Evolutionary conservation across 1,139 yeast species (phyloP), one percentile per base, ranked within the genome.

Genomic region (Pichia sp.): DNA sequence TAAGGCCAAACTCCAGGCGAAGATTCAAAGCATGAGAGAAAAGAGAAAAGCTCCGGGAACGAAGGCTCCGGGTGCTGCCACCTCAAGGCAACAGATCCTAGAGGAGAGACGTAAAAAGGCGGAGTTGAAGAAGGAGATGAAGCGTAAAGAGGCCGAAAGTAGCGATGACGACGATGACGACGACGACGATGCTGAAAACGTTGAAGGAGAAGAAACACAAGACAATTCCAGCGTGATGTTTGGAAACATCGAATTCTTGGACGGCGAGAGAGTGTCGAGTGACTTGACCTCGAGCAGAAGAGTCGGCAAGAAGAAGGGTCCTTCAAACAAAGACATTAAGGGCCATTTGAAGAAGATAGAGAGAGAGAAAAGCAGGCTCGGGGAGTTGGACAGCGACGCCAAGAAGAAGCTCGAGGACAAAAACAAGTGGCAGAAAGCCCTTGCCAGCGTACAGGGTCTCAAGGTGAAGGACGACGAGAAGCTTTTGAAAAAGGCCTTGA

Each of bases 1-100:
- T 58, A 67, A 67, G 52, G 68, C 69, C n/a, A 67, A 86, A 68
- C 77, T 93, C 52, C 85, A 93, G 38, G 79, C 79, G 23, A 88
- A 84, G 69, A 92, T 93, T 61, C 80, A 76, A 57, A 75, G 72
- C 32, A 69, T 93, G 71, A 82, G 84, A 62, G 93, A 86, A 57
- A 87, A 82, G 70, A 82, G 99, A 66, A 92, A 87, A 66, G 99
- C 98, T 0, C 95, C 95, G 1, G 98, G 98, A 1, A 75, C 93
- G 0, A 85, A 82, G 47, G 83, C 78, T 15, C 76, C 79, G 4
- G 96, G 96, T 31, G 95, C 96, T 0, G 93, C 95, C 11, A 79
- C 85, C 57, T 85, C 92, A 3, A 77, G 95, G 67, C 90, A 86
- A 59, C 89, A 86, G 56, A 85, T 87, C 50, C 71, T 87, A 58